Conservation (phyloP, 2,329 filamentous ascomycete species). For the Drechslerella stenobrocha region DNA sequence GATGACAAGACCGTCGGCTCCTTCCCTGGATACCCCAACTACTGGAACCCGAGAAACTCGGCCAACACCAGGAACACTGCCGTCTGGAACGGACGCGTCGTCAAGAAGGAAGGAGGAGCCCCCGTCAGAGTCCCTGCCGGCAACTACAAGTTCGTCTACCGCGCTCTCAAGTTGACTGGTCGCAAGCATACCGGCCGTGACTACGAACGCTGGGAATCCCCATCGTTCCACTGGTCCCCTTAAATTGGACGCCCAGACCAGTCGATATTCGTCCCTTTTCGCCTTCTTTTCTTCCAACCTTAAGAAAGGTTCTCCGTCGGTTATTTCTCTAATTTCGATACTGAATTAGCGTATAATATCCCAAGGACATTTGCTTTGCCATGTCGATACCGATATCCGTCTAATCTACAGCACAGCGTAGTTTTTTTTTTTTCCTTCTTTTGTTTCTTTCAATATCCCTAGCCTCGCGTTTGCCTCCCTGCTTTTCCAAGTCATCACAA, state of each 20-base stretch:
- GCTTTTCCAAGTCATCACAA: slow-evolving; percentile 28
- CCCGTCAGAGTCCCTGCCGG: slow-evolving; percentile 37
- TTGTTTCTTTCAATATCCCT: neutral
- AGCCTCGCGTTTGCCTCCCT: slow-evolving; percentile 23
- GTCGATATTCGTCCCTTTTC: slow-evolving; percentile 4
- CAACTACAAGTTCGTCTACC: slow-evolving; percentile 45
- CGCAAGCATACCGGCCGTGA: slow-evolving; percentile 38
- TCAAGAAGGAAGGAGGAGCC: slow-evolving; percentile 38
- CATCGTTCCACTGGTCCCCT: slow-evolving; percentile 20
- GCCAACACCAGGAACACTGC: slow-evolving; percentile 11
- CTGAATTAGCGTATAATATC: slow-evolving; percentile 42
- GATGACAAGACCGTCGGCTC: slow-evolving; percentile 36
- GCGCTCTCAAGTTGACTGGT: slow-evolving; percentile 42
- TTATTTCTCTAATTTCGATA: slow-evolving; percentile 8
- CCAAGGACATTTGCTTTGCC: neutral
- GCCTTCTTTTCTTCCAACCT: neutral
- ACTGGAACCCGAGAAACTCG: slow-evolving; percentile 40
- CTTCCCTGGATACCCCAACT: slow-evolving; percentile 34
- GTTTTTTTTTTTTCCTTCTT: slow-evolving; percentile 6
- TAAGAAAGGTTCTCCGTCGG: neutral
- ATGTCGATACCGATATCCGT: neutral
- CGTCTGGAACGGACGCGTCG: slow-evolving; percentile 28
- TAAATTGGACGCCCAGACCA: slow-evolving; percentile 8
- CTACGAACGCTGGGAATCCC: slow-evolving; percentile 46
- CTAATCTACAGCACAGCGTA: neutral